phyloP scores from a whole-genome alignment of 177 flowering plant species.

The Vitis hybrid region DNA sequence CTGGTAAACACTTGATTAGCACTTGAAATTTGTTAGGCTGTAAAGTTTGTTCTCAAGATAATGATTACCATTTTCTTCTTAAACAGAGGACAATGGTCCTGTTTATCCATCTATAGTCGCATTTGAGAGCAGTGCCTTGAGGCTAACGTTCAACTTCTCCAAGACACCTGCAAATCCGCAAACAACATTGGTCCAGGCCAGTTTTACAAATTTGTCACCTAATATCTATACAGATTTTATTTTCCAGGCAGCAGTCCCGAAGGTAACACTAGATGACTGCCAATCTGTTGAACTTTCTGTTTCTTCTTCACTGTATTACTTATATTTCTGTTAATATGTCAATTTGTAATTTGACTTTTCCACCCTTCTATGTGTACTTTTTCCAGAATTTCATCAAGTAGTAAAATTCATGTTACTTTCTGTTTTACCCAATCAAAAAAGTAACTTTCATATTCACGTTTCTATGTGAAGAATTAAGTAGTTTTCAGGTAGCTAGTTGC shows the following conservation, averaged over 20 bases:
- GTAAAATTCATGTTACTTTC: neutral
- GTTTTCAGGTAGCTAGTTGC: neutral
- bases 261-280: constrained; percentile 48
- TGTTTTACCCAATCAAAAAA: neutral
- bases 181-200: constrained; percentile 67
- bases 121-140: constrained; percentile 77
- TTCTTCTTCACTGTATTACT: neutral
- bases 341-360: neutral
- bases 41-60: neutral
- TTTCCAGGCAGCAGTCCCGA: constrained; percentile 99
- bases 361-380: neutral
- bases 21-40: constrained; percentile 8
- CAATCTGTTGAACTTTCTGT: neutral
- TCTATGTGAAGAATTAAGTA: neutral
- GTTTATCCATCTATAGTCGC: constrained; percentile 72
- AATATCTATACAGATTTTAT: constrained; percentile 65
- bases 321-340: neutral
- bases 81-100: constrained; percentile 55
- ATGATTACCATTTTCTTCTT: constrained; percentile 15
- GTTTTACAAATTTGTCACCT: constrained; percentile 71
- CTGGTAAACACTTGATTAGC: constrained; percentile 36
- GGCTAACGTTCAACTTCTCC: constrained; percentile 72
- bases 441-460: neutral
- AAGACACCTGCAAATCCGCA: constrained; percentile 73
- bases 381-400: neutral